Conservation (phyloP, 108 stramenopile species). For the Cyclotella kingstonii region DNA sequence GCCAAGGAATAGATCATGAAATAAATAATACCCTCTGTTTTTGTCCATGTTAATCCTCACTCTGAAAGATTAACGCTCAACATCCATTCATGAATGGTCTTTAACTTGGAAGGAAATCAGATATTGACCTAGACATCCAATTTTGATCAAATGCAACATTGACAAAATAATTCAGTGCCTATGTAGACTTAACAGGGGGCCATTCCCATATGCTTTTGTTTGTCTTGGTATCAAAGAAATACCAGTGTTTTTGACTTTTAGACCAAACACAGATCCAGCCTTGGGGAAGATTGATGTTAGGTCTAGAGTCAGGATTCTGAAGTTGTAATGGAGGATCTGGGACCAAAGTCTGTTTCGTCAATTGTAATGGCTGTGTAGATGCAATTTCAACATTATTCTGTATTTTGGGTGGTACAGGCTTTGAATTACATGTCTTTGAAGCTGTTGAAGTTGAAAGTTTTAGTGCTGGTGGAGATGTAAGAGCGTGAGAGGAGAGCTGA, state of each 20-base stretch:
- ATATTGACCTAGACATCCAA: too few species aligned
- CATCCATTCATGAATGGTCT: too few species aligned
- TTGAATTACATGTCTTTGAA: conserved; percentile 23
- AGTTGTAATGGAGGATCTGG: conserved; percentile 30
- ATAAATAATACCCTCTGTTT: too few species aligned
- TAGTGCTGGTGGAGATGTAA: conserved; percentile 35
- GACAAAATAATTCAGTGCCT: too few species aligned
- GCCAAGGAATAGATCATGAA: too few species aligned
- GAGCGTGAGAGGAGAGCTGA: too few species aligned
- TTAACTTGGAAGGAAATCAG: too few species aligned
- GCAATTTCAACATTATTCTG: conserved; percentile 5
- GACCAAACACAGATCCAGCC: conserved; percentile 82
- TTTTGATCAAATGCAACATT: too few species aligned
- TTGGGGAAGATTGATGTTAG: conserved; percentile 61
- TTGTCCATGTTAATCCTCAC: too few species aligned
- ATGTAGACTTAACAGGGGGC: conserved; percentile 2
- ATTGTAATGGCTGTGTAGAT: conserved; percentile 5
- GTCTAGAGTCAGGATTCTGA: conserved; percentile 60
- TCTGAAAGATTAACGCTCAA: too few species aligned
- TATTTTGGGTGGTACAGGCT: conserved; percentile 8
- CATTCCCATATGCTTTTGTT: conserved; percentile 74
- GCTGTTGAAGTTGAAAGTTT: conserved; percentile 17
- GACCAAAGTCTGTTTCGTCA: conserved; percentile 5
- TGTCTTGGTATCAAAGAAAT: conserved; percentile 71
- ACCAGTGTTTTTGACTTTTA: conserved; percentile 78